Evolutionary conservation across 768 basidiomycete genomes (phyloP).

Genomic region (Tubosaeta brunneosetosa): DNA sequence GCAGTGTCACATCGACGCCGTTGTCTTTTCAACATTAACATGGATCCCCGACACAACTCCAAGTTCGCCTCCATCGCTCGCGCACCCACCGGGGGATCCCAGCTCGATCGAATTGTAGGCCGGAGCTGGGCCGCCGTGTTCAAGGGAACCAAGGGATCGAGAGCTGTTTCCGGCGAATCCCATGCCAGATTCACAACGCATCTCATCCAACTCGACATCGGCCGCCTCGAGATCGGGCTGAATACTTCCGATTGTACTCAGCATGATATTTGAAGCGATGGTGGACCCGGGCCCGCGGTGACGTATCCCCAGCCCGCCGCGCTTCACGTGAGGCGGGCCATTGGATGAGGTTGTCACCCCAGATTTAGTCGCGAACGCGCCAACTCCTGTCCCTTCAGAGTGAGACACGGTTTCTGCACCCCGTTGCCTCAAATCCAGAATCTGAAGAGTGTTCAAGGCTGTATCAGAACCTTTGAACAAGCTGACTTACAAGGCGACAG

Average conservation of each 20-base stretch:
- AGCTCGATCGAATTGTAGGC: slow-evolving; percentile 44
- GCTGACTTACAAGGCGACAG: slow-evolving; percentile 60
- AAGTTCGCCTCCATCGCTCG: slow-evolving; percentile 20
- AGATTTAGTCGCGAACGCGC: slow-evolving; percentile 63
- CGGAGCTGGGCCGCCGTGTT: slow-evolving; percentile 46
- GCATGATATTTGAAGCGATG: slow-evolving; percentile 57
- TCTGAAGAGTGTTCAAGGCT: slow-evolving; percentile 38
- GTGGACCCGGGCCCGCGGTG: slow-evolving; percentile 49
- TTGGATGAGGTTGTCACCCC: slow-evolving; percentile 30
- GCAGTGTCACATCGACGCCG: slow-evolving; percentile 40
- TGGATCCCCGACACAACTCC: slow-evolving; percentile 41
- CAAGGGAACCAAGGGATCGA: slow-evolving; percentile 29
- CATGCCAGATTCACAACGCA: slow-evolving; percentile 44
- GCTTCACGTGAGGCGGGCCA: slow-evolving; percentile 22
- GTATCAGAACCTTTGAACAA: neutral
- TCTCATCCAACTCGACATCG: slow-evolving; percentile 54
- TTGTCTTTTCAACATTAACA: slow-evolving; percentile 60
- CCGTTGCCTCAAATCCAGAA: slow-evolving; percentile 77
- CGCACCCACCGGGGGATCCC: slow-evolving; percentile 12
- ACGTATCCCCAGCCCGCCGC: slow-evolving; percentile 39
- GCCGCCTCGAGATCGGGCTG: slow-evolving; percentile 50
- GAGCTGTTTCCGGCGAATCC: slow-evolving; percentile 47
- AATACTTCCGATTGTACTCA: slow-evolving; percentile 61
- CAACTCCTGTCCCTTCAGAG: slow-evolving; percentile 66
- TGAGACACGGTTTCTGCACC: slow-evolving; percentile 75